Base-by-base conservation (phyloP, 2,329 filamentous ascomycete genomes). In the Apiospora malaysiana region DNA sequence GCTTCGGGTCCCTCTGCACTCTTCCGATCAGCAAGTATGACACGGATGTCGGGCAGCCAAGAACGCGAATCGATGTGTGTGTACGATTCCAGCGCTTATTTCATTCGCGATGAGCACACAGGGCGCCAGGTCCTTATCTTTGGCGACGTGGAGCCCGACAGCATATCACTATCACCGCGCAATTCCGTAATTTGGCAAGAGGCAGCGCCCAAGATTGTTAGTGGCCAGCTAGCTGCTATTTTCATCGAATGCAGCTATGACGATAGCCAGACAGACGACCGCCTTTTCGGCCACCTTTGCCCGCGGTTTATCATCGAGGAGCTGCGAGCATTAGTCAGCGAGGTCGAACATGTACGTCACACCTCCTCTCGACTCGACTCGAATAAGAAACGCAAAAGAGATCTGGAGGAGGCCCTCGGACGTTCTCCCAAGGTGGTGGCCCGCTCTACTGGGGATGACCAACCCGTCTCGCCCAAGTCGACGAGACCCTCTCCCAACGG, bases 211-310 rank as follows among this genome's bases (percentile, higher is more conserved):
- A 97, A 97, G 79, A 90, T 99, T 37, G 92, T 86, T 0, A 83
- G 86, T 0, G 93, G 94, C 1, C 85, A 87, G 4, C 86, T 99
- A 0, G 88, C 87, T 0, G 95, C 92, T 14, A 92, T 99, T 16
- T 95, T 98, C 78, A 97, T 99, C 76, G 96, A 99, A 84, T 98
- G 95, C 81, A 97, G 94, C 73, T 99, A 95, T 80, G 93, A 94
- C 72, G 92, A 98, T 79, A 89, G 89, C 9, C 92, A 94, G 76
- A 87, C 89, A 27, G 91, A 96, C 72, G 91, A 92, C 68, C 89
- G 91, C 0, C 86, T 99, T 0, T 99, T 94, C 74, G 96, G 96
- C 0, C 96, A 99, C 76, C 85, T 99, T 18, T 93, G 94, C 47
- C 96, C 96, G 0, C 86, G 90, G 0, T 96, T 94, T 79, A 82